Evolutionary conservation across 768 basidiomycete genomes (phyloP), one percentile per base, ranked within the genome.

Genomic region (Lentinus brumalis): DNA sequence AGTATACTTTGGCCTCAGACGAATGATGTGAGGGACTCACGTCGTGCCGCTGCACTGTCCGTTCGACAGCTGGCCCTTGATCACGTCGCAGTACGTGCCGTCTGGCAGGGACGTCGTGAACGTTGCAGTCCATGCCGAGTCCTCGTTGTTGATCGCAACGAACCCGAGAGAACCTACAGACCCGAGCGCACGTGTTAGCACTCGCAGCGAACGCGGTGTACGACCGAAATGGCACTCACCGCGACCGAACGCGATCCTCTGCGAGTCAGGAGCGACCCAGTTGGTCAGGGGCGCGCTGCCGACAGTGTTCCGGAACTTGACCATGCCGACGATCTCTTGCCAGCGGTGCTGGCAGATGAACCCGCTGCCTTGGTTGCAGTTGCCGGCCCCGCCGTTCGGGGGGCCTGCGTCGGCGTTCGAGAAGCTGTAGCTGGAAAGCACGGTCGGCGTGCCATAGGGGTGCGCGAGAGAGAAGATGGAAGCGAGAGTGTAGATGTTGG

Each of bases 311-410:
- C 81, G 77, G 76, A 87, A 87, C 2, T 82, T 85, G 40, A 74
- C 73, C 85, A 88, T 86, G 4, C 86, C 86, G 2, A 76, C 71
- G 44, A 88, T 74, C 6, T 85, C 79, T 4, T 76, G 66, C 75
- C 79, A 86, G 6, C 87, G 83, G 64, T 89, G 87, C 66, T 89
- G 86, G 67, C 86, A 88, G 40, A 83, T 72, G 85, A 85, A 88
- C 1, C 86, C 86, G 11, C 78, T 79, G n/a, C 70, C 82, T 0
- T 73, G 73, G 2, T 76, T 75, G 66, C 86, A 88, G 1, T 81
- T 78, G 32, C 84, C 86, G 5, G 70, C 51, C 79, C 85, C 83
- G 53, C 79, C 77, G 65, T 88, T 88, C 0, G 88, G 87, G n/a
- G 85, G 79, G 12, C 87, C 88, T 32, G 74, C 80, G 64, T 87